These are phyloP conservation scores for Pichia sp. DNA, from an alignment of 1,139 yeast genomes.

Conservation along the genomic window DNA sequence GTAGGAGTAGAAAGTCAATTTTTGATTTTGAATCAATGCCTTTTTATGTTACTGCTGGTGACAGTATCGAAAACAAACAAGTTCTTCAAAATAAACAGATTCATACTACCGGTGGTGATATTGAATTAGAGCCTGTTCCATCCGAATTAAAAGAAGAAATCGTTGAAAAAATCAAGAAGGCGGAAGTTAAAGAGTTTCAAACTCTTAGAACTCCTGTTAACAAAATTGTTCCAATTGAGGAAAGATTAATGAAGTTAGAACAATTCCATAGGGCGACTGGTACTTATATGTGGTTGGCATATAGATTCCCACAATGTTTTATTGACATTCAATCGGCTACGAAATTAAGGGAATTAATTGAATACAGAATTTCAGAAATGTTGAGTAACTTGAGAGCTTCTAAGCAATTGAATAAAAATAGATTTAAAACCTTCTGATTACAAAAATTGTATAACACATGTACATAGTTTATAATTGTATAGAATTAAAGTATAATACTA, in stretches of 20 bases:
- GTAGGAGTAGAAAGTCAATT: conserved; percentile 37
- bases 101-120: conserved; percentile 17
- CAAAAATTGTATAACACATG: background rate
- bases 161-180: conserved; percentile 12
- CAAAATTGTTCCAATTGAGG: conserved; percentile 31
- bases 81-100: conserved; percentile 15
- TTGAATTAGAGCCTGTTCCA: conserved; percentile 29
- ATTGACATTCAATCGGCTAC: conserved; percentile 71
- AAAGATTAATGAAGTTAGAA: conserved; percentile 50
- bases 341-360: conserved; percentile 60
- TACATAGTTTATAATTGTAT: conserved; percentile 2
- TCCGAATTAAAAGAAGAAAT: conserved; percentile 17
- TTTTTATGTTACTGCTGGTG: conserved; percentile 32
- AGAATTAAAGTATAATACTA: background rate
- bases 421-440: conserved; percentile 18
- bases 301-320: conserved; percentile 77
- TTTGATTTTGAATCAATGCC: conserved; percentile 39
- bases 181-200: conserved; percentile 16
- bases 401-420: conserved; percentile 16
- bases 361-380: conserved; percentile 60
- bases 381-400: conserved; percentile 38
- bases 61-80: conserved; percentile 9
- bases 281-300: conserved; percentile 79
- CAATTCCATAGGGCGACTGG: conserved; percentile 62
- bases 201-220: conserved; percentile 18